phyloP scores from a whole-genome alignment of 345 rosid species.

The Corchorus capsularis region DNA sequence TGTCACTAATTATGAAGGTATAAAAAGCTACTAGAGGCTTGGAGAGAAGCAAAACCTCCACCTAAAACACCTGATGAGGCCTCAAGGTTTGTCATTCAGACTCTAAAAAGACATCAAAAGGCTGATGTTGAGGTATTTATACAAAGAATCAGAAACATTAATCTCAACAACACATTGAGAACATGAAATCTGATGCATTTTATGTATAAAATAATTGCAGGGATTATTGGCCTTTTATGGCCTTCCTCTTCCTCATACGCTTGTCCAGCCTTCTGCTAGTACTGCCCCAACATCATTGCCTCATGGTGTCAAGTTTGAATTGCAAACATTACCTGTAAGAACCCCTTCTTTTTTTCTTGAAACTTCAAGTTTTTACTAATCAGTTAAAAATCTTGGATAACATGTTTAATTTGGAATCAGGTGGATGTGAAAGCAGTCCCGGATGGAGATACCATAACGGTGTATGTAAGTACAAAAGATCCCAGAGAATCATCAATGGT shows the following conservation, averaged over 20 bases:
- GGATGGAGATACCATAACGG: slow-evolving; percentile 83
- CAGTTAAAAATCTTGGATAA: too few species aligned
- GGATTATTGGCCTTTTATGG: slow-evolving; percentile 84
- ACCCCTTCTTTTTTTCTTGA: neutral
- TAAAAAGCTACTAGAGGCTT: slow-evolving; percentile 71
- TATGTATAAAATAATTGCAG: slow-evolving; percentile 30
- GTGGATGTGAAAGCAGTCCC: slow-evolving; percentile 73
- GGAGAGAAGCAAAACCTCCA: slow-evolving; percentile 71
- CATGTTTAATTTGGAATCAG: too few species aligned
- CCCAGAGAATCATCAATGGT: slow-evolving; percentile 61
- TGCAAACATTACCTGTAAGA: slow-evolving; percentile 71
- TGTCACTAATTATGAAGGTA: slow-evolving; percentile 61
- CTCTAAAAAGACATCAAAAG: slow-evolving; percentile 60
- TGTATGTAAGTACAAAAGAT: slow-evolving; percentile 59
- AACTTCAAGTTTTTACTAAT: neutral
- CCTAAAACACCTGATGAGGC: slow-evolving; percentile 77
- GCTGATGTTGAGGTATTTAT: slow-evolving; percentile 78
- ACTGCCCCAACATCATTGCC: slow-evolving; percentile 50
- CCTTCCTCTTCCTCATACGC: slow-evolving; percentile 62
- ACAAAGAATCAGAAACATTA: neutral
- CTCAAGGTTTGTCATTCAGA: slow-evolving; percentile 53
- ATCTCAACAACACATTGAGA: neutral
- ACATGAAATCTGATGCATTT: neutral
- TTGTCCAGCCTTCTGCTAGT: slow-evolving; percentile 34
- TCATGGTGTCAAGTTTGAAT: slow-evolving; percentile 56